These are phyloP conservation scores for Chlamydomonas eustigma DNA, from an alignment of 139 green algal species.

Conservation along the genomic window DNA sequence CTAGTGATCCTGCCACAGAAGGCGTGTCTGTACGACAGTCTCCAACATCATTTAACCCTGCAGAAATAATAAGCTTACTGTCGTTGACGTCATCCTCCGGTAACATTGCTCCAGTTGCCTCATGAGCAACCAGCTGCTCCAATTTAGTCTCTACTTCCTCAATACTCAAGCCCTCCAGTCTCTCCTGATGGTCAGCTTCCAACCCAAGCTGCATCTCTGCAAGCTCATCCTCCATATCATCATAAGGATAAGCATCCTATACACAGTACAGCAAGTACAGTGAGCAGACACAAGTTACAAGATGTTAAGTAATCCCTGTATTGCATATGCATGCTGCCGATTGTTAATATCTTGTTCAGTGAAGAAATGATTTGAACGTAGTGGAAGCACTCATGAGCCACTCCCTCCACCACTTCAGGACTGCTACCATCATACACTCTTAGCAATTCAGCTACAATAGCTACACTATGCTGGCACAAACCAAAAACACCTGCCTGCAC, in stretches of 20 bases:
- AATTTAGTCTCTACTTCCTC: too few relatives aligned
- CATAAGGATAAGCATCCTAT: conserved; percentile 3
- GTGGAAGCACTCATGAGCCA: not conserved
- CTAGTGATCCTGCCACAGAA: too few relatives aligned
- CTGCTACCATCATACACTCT: not conserved
- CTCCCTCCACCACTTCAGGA: not conserved
- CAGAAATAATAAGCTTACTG: not conserved
- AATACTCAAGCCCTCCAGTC: not conserved
- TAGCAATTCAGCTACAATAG: too few relatives aligned
- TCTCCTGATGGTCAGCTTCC: not conserved
- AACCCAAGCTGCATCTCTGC: not conserved
- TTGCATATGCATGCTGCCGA: too few relatives aligned
- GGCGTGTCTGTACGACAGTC: too few relatives aligned
- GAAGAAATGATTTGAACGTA: not conserved
- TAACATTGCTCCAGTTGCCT: not conserved
- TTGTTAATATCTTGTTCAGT: too few relatives aligned
- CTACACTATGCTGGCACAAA: too few relatives aligned
- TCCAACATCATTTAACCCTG: not conserved
- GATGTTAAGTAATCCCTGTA: too few relatives aligned
- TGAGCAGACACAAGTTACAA: not conserved
- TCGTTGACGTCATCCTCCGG: not conserved
- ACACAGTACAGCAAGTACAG: not conserved
- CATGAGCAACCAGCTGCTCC: not conserved
- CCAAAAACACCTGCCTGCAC: conserved; percentile 1
- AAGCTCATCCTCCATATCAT: conserved; percentile 6